Evolutionary conservation across 129 eudicot species (phyloP), one percentile per base, ranked within the genome.

Genomic region (Artemisia argyi): DNA sequence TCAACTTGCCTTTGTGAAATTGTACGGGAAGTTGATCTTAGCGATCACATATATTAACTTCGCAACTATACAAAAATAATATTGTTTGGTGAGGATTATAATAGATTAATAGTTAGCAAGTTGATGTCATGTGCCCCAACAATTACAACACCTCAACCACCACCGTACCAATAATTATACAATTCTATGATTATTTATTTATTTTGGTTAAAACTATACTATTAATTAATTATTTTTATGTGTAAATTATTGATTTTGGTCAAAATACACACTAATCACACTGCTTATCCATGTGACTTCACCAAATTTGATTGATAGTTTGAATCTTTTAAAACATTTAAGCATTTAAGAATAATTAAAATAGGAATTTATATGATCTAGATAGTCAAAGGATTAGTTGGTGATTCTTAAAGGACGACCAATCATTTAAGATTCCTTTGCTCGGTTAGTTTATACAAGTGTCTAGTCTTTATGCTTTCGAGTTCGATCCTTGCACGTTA

Each of bases 81-180:
- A 59, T 63, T 65, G 72, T 66, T 83, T 81, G 88, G 91, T 81
- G 72, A 74, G 78, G 83, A 75, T 74, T 82, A 53, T 81, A 74
- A 76, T 72, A 75, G 82, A 76, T 75, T 81, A 74, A 76, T 72
- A 75, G 82, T 78, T 75, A 85, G 65, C 79, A 84, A 78, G 87
- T 65, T 72, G 74, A 80, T 75, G 79, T 69, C 86, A 86, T 86
- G 80, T 89, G 80, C 69, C 88, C 79, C 85, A 82, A 79, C 84
- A 82, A 86, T 82, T 67, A 69, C 52, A 77, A 77, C 84, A 71
- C 51, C 76, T 73, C 83, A 74, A 71, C 85, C 69, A 71, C 85
- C 69, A 57, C 57, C 76, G 57, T 39, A 62, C 61, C 52, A 65
- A 42, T 69, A 61, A n/a, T 74, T 71, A 47, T 68, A 68, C 67